Conservation (phyloP, 108 stramenopile genomes). For the Nitzschia palea region DNA sequence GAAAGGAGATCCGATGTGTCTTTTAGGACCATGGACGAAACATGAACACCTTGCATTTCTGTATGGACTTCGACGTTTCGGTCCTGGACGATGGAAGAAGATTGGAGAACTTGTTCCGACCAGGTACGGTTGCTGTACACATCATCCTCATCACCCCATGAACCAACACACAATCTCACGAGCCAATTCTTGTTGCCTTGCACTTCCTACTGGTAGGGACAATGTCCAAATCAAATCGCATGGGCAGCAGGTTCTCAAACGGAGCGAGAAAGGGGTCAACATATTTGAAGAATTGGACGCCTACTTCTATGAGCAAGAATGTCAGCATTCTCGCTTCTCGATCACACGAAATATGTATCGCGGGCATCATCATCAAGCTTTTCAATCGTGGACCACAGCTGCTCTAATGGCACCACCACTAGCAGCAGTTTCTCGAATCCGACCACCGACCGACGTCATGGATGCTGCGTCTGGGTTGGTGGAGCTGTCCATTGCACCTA, state of each 20-base stretch:
- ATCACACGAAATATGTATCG: not conserved
- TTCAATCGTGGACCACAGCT: too few species aligned
- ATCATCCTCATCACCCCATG: too few species aligned
- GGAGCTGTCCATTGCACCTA: not conserved
- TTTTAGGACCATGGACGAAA: constrained; percentile 25
- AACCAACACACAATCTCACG: too few species aligned
- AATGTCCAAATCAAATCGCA: constrained; percentile 46
- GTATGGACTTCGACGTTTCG: constrained; percentile 31
- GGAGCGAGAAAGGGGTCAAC: constrained; percentile 16
- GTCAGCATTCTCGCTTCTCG: not conserved
- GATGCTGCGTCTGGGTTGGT: not conserved
- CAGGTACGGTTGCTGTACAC: constrained; percentile 30
- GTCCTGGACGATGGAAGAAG: constrained; percentile 42
- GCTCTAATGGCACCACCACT: not conserved
- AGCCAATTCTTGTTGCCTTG: too few species aligned
- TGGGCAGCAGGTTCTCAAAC: constrained; percentile 29
- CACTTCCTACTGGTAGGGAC: constrained; percentile 12
- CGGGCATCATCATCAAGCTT: not conserved
- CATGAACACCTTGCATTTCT: constrained; percentile 43
- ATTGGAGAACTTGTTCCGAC: constrained; percentile 38
- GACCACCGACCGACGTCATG: constrained; percentile 1
- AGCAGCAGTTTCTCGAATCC: not conserved
- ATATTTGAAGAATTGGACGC: constrained; percentile 24
- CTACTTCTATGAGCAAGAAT: not conserved
- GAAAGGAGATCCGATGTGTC: too few species aligned